Conservation (phyloP, 352 stramenopile genomes). For the Phytophthora cactorum region DNA sequence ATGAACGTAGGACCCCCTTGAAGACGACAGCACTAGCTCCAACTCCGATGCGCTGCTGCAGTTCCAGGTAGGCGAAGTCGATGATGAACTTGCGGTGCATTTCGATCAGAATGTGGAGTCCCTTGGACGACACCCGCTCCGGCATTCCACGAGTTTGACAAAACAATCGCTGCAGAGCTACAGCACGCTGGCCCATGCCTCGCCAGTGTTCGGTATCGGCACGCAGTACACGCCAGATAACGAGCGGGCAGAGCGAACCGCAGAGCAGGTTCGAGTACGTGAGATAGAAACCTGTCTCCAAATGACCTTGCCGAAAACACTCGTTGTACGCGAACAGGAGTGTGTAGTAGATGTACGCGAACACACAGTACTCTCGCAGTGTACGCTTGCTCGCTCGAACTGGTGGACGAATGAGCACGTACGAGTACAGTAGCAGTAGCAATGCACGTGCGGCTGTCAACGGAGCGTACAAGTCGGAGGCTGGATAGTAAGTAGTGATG, state of each 20-base stretch:
- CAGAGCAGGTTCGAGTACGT: slow-evolving; percentile 69
- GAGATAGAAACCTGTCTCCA: slow-evolving; percentile 65
- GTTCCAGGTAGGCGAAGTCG: slow-evolving; percentile 67
- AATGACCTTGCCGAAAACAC: slow-evolving; percentile 49
- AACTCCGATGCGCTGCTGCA: slow-evolving; percentile 59
- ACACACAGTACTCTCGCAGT: slow-evolving; percentile 58
- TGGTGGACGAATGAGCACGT: slow-evolving; percentile 55
- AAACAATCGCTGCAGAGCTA: slow-evolving; percentile 50
- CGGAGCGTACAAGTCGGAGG: slow-evolving; percentile 42
- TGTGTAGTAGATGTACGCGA: slow-evolving; percentile 58
- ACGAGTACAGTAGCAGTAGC: slow-evolving; percentile 58
- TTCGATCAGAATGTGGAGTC: slow-evolving; percentile 70
- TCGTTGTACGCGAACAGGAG: slow-evolving; percentile 62
- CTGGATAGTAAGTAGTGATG: slow-evolving; percentile 42
- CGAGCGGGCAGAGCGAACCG: slow-evolving; percentile 54
- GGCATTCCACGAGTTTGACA: slow-evolving; percentile 51
- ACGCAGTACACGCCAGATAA: slow-evolving; percentile 66
- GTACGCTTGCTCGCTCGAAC: slow-evolving; percentile 56
- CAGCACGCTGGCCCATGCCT: slow-evolving; percentile 54
- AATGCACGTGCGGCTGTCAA: slow-evolving; percentile 41
- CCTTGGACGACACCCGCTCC: slow-evolving; percentile 61
- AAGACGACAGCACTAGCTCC: slow-evolving; percentile 60
- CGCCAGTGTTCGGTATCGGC: slow-evolving; percentile 71
- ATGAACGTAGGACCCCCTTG: slow-evolving; percentile 52
- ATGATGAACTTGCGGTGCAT: slow-evolving; percentile 82